Conservation (phyloP, 169 alveolate species). For the Plasmodium relictum region DNA sequence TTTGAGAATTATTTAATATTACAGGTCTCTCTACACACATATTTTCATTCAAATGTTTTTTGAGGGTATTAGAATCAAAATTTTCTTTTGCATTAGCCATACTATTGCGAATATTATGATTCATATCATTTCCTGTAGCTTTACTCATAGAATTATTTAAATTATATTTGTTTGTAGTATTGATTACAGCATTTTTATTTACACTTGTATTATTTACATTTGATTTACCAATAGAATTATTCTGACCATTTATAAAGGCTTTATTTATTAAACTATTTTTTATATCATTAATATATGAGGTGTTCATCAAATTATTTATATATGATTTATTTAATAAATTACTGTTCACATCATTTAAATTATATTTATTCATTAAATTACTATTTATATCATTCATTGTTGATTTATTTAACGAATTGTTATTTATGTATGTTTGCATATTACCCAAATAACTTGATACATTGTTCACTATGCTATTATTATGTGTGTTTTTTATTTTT, state of each 20-base stretch:
- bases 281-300: not conserved
- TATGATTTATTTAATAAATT: not conserved
- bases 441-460: not conserved
- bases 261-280: conserved; percentile 3
- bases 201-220: not conserved
- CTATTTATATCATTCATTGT: conserved; percentile 7
- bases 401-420: not conserved
- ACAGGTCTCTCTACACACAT: conserved; percentile 72
- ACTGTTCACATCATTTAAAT: not conserved
- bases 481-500: not conserved
- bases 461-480: not conserved
- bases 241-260: not conserved
- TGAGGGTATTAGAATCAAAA: not conserved
- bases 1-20: conserved; percentile 69
- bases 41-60: conserved; percentile 22
- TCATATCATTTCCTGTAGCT: not conserved
- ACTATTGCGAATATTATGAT: conserved; percentile 7
- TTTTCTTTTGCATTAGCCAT: conserved; percentile 16
- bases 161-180: not conserved
- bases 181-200: not conserved
- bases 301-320: not conserved
- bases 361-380: not conserved
- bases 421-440: not conserved
- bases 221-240: not conserved
- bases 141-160: not conserved